Evolutionary conservation across 2,329 filamentous ascomycete species (phyloP).

Genomic region (Diplodia scrobiculata): DNA sequence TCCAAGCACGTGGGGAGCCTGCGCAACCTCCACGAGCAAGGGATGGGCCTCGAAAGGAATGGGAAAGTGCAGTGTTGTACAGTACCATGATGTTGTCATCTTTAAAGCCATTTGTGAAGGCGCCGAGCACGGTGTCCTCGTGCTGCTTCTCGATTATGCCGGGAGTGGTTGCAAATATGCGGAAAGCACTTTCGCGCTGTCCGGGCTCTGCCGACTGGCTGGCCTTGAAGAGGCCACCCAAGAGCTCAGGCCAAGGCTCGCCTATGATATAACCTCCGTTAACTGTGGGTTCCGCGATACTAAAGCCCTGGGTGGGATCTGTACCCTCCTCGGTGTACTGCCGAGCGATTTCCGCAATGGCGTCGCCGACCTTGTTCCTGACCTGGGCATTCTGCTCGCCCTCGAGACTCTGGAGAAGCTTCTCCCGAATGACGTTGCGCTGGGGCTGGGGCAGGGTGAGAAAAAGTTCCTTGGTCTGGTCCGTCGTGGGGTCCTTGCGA

Average conservation of each 20-base stretch:
- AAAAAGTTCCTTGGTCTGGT: constrained; percentile 80
- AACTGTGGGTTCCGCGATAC: constrained; percentile 26
- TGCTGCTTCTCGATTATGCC: constrained; percentile 96
- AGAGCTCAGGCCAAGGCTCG: constrained; percentile 85
- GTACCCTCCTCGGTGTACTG: constrained; percentile 91
- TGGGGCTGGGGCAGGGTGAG: constrained; percentile 74
- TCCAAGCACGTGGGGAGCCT: neutral
- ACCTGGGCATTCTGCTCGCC: constrained; percentile 73
- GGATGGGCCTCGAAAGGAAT: too few relatives aligned
- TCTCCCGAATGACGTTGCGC: constrained; percentile 76
- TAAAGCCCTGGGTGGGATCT: constrained; percentile 39
- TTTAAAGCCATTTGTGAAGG: constrained; percentile 89
- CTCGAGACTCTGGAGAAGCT: constrained; percentile 75
- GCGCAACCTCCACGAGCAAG: neutral
- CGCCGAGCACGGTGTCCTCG: constrained; percentile 81
- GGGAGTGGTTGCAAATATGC: constrained; percentile 92
- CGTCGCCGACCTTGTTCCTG: constrained; percentile 94
- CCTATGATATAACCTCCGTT: constrained; percentile 53
- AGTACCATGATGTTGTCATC: constrained; percentile 77
- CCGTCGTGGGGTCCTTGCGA: constrained; percentile 69
- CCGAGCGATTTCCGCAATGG: constrained; percentile 91
- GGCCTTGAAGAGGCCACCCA: constrained; percentile 81
- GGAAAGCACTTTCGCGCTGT: constrained; percentile 88
- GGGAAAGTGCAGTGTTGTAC: constrained; percentile 35
- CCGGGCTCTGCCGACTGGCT: constrained; percentile 82